A percentile compares a stretch with the other conserved stretches of the same genome.
Conservation (phyloP, 176 grass and related monocot genomes). For the Chloris gayana region DNA sequence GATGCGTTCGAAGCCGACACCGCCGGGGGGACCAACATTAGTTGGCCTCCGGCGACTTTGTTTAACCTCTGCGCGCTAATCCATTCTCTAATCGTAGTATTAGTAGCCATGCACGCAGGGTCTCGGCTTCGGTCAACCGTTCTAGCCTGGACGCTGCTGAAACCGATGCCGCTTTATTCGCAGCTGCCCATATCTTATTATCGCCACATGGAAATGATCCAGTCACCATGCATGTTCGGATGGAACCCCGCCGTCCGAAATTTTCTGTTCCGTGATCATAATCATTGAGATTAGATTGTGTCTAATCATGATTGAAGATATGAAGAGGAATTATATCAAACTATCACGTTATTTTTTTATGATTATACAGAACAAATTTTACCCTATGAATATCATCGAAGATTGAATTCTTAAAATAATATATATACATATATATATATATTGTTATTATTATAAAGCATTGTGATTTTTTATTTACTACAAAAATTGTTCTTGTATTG, state of each 20-base stretch:
- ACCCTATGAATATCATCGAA: too few species aligned
- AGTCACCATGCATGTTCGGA: background rate
- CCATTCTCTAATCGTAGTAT: constrained; percentile 23
- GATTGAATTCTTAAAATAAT: too few species aligned
- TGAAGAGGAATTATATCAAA: background rate
- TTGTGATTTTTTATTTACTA: too few species aligned
- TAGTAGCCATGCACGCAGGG: background rate
- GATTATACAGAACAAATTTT: too few species aligned
- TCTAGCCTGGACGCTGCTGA: constrained; percentile 8
- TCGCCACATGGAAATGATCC: background rate
- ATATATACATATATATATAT: too few species aligned
- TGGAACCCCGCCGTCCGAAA: background rate
- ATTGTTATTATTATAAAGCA: too few species aligned
- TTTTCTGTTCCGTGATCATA: background rate
- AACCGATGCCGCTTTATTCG: constrained; percentile 35
- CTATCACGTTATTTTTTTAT: too few species aligned
- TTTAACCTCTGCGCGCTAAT: background rate
- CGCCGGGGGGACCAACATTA: constrained; percentile 35
- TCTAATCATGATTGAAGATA: background rate
- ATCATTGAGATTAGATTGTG: background rate
- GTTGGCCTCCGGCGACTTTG: constrained; percentile 43
- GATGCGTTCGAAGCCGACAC: constrained; percentile 33
- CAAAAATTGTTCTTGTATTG: too few species aligned
- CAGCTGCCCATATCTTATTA: background rate
- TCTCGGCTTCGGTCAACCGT: background rate